phyloP scores from a whole-genome alignment of 2,329 filamentous ascomycete species.

The Aspergillus japonicus region DNA sequence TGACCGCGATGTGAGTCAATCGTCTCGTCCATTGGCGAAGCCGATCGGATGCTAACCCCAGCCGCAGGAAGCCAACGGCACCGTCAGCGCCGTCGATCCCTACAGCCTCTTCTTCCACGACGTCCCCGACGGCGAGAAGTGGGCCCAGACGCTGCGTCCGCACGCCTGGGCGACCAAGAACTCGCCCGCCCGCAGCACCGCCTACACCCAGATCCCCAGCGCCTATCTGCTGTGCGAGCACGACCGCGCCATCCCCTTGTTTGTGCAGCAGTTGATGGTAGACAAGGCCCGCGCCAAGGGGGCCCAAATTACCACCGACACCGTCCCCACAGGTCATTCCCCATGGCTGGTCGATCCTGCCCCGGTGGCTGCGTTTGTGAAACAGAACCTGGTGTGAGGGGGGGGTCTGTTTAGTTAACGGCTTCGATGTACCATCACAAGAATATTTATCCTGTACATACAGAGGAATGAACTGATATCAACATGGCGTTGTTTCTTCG shows the following conservation, averaged over 20 bases:
- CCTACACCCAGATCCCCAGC: slow-evolving; percentile 27
- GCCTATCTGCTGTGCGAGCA: slow-evolving; percentile 32
- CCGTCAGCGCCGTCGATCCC: slow-evolving; percentile 26
- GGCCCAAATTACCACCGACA: slow-evolving; percentile 30
- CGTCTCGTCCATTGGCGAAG: not conserved
- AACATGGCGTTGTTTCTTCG: too few relatives aligned
- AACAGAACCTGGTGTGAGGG: not conserved
- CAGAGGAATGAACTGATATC: too few relatives aligned
- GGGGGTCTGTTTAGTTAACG: accelerated
- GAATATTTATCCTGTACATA: too few relatives aligned
- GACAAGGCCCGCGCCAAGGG: slow-evolving; percentile 29
- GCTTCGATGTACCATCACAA: too few relatives aligned
- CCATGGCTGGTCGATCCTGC: slow-evolving; percentile 31
- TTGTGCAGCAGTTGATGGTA: slow-evolving; percentile 33
- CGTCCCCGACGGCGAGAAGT: slow-evolving; percentile 28
- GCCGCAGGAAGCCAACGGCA: slow-evolving; percentile 22
- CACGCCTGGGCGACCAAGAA: slow-evolving; percentile 32
- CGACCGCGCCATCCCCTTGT: slow-evolving; percentile 30
- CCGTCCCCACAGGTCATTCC: slow-evolving; percentile 27
- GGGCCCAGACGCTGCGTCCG: slow-evolving; percentile 29
- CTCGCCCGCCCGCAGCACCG: slow-evolving; percentile 26
- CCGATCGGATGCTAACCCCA: not conserved
- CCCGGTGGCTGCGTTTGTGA: slow-evolving; percentile 21
- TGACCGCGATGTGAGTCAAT: slow-evolving; percentile 29
- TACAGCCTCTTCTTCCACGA: slow-evolving; percentile 33